Evolutionary conservation across 2,329 filamentous ascomycete genomes (phyloP), one percentile per base, ranked within the genome.

Genomic region (Microsporum canis): DNA sequence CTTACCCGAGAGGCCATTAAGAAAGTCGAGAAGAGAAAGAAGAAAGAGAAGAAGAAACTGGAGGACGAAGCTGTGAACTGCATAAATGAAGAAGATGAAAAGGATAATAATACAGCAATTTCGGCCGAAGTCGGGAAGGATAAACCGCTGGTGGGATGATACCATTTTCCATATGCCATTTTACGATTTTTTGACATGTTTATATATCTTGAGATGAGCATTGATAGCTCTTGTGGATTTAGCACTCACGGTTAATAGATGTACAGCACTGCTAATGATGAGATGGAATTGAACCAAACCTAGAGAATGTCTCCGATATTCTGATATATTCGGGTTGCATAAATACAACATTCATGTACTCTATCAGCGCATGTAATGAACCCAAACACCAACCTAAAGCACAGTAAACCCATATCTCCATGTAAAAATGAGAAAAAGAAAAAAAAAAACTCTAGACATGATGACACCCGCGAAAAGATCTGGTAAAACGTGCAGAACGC

Each of bases 1-100:
- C 73, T 95, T 61, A 95, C 89, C 0, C 75, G 80, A 55, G 78
- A 84, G 66, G 84, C 84, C 0, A 85, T 87, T 65, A 78, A 79
- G 65, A 80, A 81, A 66, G 75, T 82, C 8, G 73, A 80, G 65
- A 80, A 80, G 61, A 78, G 73, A 36, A 43, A 33, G 36, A 66
- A 75, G 82, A 14, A 73, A 80, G 66, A 80, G 79, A 69, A 55
- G 51, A 17, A 76, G 77, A 65, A 74, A 72, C 61, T 71, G 75
- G 61, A 51, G 14, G 57, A 53, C 31, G 41, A 49, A 49, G 43
- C 45, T 31, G n/a, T 10, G 55, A 53, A 60, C 41, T 36, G 43
- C 33, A 53, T 29, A 47, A 38, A 67, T 27, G 39, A 59, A 39
- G 27, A 31, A 34, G 51, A 58, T 17, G 43, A 57, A 33, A 47